Conservation (phyloP, 169 alveolate genomes). For the Plasmodium berghei region DNA sequence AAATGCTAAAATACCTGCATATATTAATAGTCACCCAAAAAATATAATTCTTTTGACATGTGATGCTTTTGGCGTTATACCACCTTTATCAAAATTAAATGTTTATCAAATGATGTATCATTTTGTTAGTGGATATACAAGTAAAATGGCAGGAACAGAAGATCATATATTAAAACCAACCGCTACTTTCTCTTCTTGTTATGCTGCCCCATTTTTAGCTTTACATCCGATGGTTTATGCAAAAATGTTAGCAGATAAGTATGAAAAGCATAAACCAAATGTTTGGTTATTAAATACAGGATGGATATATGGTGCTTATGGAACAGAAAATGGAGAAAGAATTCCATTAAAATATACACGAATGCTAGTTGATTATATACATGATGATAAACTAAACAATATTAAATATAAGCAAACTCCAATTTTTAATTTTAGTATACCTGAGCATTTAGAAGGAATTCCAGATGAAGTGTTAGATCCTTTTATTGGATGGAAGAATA, state of each 20-base stretch:
- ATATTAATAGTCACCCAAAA: constrained; percentile 93
- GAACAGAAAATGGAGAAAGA: constrained; percentile 91
- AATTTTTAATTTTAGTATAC: constrained; percentile 90
- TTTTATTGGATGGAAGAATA: constrained; percentile 90
- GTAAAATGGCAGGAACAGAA: constrained; percentile 97
- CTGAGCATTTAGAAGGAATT: constrained; percentile 88
- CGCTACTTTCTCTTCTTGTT: constrained; percentile 97
- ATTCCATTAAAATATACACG: constrained; percentile 93
- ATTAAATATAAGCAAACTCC: constrained; percentile 84
- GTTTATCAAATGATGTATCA: constrained; percentile 95
- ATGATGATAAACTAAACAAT: constrained; percentile 85
- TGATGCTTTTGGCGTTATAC: constrained; percentile 97
- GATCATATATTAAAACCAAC: constrained; percentile 93
- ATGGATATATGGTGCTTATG: constrained; percentile 95
- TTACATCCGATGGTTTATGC: constrained; percentile 96
- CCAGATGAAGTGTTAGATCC: constrained; percentile 90
- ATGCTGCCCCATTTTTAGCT: constrained; percentile 96
- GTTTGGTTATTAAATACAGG: constrained; percentile 97
- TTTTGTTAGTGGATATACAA: constrained; percentile 96
- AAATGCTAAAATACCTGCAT: constrained; percentile 95
- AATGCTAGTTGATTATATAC: constrained; percentile 93
- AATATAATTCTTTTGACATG: constrained; percentile 95
- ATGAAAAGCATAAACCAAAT: constrained; percentile 81
- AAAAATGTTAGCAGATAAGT: constrained; percentile 84
- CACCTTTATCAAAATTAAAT: constrained; percentile 93